Conservation (phyloP, 2,329 filamentous ascomycete genomes). For the Cercospora sp. region DNA sequence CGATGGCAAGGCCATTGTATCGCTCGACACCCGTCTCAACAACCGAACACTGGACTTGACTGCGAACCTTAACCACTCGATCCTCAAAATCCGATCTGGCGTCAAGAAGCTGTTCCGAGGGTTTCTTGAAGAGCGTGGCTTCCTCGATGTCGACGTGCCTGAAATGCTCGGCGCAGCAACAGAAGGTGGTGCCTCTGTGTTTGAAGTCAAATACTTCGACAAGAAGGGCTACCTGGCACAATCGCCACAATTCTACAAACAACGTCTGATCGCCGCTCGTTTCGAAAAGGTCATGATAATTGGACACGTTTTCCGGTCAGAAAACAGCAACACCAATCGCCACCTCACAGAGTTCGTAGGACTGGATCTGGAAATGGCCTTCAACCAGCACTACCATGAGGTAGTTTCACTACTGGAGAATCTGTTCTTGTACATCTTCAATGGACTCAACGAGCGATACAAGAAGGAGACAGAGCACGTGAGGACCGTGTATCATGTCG, state of each 20-base stretch:
- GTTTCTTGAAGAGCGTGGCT: constrained; percentile 73
- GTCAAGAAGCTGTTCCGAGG: constrained; percentile 71
- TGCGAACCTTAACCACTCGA: constrained; percentile 85
- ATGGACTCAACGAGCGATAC: constrained; percentile 66
- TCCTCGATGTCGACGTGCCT: constrained; percentile 84
- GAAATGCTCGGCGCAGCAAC: constrained; percentile 87
- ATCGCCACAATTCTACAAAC: constrained; percentile 84
- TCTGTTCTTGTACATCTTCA: constrained; percentile 77
- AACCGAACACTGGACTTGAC: constrained; percentile 93
- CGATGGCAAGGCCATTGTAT: constrained; percentile 66
- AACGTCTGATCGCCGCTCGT: constrained; percentile 78
- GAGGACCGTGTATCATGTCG: constrained; percentile 72
- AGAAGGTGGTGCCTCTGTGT: constrained; percentile 91
- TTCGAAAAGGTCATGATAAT: constrained; percentile 77
- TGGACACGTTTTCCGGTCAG: constrained; percentile 80
- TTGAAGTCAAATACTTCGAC: constrained; percentile 86
- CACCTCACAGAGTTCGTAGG: constrained; percentile 89
- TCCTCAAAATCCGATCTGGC: constrained; percentile 68
- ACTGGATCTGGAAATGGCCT: constrained; percentile 88
- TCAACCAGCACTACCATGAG: constrained; percentile 74
- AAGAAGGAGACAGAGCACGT: constrained; percentile 71
- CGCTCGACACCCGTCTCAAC: constrained; percentile 80
- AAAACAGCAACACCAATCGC: constrained; percentile 79
- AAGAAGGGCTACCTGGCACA: constrained; percentile 77
- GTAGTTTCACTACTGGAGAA: constrained; percentile 71